Evolutionary conservation across 176 grass and related monocot genomes (phyloP), one percentile per base, ranked within the genome.

Genomic region (Carex parvula): DNA sequence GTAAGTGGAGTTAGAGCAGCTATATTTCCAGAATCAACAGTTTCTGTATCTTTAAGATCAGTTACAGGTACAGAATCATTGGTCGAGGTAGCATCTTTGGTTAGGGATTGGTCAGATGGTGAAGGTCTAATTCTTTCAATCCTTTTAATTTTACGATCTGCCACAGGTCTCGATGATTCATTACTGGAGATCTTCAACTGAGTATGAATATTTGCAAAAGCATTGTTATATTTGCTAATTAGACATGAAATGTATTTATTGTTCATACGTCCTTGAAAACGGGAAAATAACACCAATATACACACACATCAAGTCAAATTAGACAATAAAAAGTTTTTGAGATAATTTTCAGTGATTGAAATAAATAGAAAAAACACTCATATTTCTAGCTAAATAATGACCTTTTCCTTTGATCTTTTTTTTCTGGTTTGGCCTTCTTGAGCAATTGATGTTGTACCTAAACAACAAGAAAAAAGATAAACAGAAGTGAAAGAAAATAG

Each of bases 321-420:
- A 32, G 70, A 83, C 37, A 24, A 50, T 52, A 52, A 84, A 56
- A 30, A 84, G 55, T 64, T 54, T 9, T 89, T 32, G 81, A 48
- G 30, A 67, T 88, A 42, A 35, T 14, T 62, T 64, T 33, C 82
- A 71, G 2, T 55, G 73, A 30, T 56, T 18, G 14, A 78, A 24
- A 2, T 62, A 58, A 60, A 64, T 78, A 83, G 53, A 66, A n/a
- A 39, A 78, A 57, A 78, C 52, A 78, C 24, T 57, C 73, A 78
- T 56, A 10, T 78, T 71, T 71, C 17, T 71, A 71, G 68, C 68
- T 57, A 78, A 56, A 78, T 32, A 78, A 78, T 57, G 11, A 99
- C 96, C 90, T 99, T 99, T 61, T 90, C 92, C 54, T 91, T 90
- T 3, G 65, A 86, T 84, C 90, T 99, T 88, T 73, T 88, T 87